A percentile compares a stretch with the other conserved stretches of the same genome.
phyloP scores from a whole-genome alignment of 2,329 filamentous ascomycete species.

The Phyllosticta citriasiana region DNA sequence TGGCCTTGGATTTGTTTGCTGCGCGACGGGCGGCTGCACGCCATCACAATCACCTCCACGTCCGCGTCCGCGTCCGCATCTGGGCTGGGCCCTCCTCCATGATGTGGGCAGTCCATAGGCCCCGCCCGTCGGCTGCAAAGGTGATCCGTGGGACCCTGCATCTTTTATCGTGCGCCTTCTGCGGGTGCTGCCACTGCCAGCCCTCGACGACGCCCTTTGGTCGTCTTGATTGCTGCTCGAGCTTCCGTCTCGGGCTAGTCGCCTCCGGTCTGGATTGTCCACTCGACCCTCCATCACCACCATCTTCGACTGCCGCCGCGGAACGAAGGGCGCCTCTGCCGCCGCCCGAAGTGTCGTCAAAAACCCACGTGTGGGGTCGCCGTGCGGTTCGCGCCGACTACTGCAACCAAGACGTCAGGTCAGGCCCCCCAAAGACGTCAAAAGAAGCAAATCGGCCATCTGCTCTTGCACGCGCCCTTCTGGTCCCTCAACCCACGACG shows the following conservation, averaged over 20 bases:
- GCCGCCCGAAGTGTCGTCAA: background rate
- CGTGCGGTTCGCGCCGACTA: background rate
- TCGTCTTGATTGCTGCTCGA: background rate
- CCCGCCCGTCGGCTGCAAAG: conserved; percentile 1
- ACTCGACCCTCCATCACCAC: no score
- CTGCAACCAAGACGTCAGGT: background rate
- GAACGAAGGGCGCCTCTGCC: background rate
- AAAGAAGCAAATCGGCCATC: background rate
- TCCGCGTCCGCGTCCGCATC: background rate
- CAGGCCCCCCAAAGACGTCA: background rate
- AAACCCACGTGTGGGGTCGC: background rate
- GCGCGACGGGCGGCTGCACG: conserved; percentile 10
- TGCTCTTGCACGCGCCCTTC: background rate
- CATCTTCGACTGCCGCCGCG: background rate
- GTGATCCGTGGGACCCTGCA: conserved; percentile 10
- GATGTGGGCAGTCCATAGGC: background rate
- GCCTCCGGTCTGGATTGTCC: background rate
- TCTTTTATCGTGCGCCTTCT: conserved; percentile 5
- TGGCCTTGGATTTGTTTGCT: conserved; percentile 1
- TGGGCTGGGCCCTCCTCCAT: background rate
- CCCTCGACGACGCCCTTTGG: no score
- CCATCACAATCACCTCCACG: background rate
- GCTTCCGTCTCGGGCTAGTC: background rate
- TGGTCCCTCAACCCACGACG: background rate
- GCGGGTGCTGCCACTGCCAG: background rate